Percentiles rank a stretch among this genome's conserved stretches.
Conservation (phyloP, 441 rosid genomes). For the Geranium incanum region DNA sequence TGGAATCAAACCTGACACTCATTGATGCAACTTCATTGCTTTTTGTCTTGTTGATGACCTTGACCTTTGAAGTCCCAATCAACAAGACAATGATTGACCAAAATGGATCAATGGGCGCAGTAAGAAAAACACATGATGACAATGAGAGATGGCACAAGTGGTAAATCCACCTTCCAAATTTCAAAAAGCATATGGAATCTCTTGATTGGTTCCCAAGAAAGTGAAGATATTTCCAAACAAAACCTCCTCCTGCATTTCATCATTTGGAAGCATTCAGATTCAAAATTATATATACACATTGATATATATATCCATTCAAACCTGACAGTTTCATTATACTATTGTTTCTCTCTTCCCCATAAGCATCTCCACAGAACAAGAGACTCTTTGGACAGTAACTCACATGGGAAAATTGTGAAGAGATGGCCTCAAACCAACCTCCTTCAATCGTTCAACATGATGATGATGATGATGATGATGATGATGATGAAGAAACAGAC, state of each 20-base stretch:
- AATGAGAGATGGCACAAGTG: not conserved
- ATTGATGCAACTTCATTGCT: not conserved
- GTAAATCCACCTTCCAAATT: not conserved
- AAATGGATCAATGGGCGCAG: not conserved
- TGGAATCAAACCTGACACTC: not conserved
- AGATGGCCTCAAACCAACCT: slow-evolving; percentile 28
- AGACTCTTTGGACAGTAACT: not conserved
- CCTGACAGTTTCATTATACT: not conserved
- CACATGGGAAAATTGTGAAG: not conserved
- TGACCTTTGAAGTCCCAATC: not conserved
- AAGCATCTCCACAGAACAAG: slow-evolving; percentile 25
- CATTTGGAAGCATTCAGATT: slow-evolving; percentile 31
- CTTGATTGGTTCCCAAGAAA: not conserved
- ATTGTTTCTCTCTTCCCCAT: slow-evolving; percentile 24
- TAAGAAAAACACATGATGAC: not conserved
- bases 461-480: slow-evolving; percentile 22
- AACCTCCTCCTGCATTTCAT: slow-evolving; percentile 23
- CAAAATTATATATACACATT: not conserved
- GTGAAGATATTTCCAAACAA: not conserved
- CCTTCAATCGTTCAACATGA: not conserved
- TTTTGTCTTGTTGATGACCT: not conserved
- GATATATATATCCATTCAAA: not conserved
- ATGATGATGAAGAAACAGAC: slow-evolving; percentile 27
- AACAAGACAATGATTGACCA: not conserved
- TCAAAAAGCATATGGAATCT: not conserved